Evolutionary conservation across 202 grass and related monocot species (phyloP), one percentile per base, ranked within the genome.

Genomic region (Hordeum pubiflorum): DNA sequence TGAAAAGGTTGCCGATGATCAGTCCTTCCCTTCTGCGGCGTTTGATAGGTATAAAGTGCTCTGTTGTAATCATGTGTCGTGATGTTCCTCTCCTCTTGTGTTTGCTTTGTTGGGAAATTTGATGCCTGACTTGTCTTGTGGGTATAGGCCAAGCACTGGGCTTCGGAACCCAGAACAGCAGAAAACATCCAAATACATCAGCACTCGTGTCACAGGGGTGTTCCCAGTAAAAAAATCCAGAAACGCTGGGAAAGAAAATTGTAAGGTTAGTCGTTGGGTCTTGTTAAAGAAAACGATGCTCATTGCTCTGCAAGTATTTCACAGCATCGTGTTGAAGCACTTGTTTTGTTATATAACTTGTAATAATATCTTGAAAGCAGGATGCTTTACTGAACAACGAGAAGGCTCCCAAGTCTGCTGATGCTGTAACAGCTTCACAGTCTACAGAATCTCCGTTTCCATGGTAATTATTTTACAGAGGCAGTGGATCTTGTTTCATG

Each of bases 211-310:
- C 74, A 89, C 84, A 23, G 88, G 93, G 74, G 82, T 91, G 18
- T 98, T 95, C 75, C 90, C 87, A 62, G 66, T 98, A 0, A 94
- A 80, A 79, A 95, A 93, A 64, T 83, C 83, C 70, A 86, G 90
- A 85, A 88, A 88, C 50, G n/a, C 88, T 46, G 85, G 88, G 60
- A 94, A 98, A 41, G 91, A 92, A 58, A 88, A 87, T 29, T 39
- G 15, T 17, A 95, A 93, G 95, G 95, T 94, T 73, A 60, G 67
- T 26, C 24, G 24, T 26, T 26, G 24, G 0, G 24, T 26, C 24
- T 26, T 26, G 24, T 26, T 26, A 26, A 26, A 26, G 24, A 26
- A 26, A 26, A 26, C 1, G 24, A 26, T 26, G 24, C 9, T 21
- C 9, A 39, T 63, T 74, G 20, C 57, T 36, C 29, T 21, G 4